Evolutionary conservation across 495 filamentous ascomycete genomes (phyloP), one percentile per base, ranked within the genome.

Genomic region (Chlorociboria aeruginascens): DNA sequence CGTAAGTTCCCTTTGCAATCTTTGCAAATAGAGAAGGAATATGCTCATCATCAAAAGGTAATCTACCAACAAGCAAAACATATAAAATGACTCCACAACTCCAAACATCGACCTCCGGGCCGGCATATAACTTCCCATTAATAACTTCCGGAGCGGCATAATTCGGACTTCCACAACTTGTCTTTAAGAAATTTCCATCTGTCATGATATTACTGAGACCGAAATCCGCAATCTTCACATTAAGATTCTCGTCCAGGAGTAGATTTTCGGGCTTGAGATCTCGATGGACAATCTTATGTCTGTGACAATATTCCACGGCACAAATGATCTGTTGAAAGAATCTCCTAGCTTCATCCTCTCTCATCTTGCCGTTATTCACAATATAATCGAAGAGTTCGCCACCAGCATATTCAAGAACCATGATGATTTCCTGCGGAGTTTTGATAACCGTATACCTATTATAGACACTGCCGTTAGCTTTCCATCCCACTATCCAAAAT

Each of bases 291-390:
- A 98, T 95, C 66, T 97, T 97, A 69, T 98, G 93, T 51, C 92
- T 77, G 66, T 98, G 92, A 64, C 92, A 98, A 66, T 98, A 98
- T 61, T 98, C 92, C 43, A 98, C 93, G 14, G 92, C 93, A 60
- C 90, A 95, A n/a, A 96, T 87, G 58, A 98, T 98, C 65, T 98
- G 92, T 63, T 98, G 92, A 66, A 98, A 98, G 68, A 98, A 97
- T 55, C 89, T 85, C 40, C 92, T 79, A 36, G 93, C 92, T 55
- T 89, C 81, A 50, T 83, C 78, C 64, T 98, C 92, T 34, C 80
- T 71, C 73, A 96, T 86, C 64, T 82, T 84, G 42, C 92, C 93
- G 53, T 93, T 74, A 57, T 82, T 76, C 48, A 98, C 92, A 29
- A 98, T 86, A 61, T 96, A 97, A 61, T 98, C 90, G 69, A 98